A percentile compares a stretch with the other conserved stretches of the same genome.
Evolutionary conservation across 1,284 basidiomycete genomes (phyloP).

Genomic region (Leucoagaricus sp.): DNA sequence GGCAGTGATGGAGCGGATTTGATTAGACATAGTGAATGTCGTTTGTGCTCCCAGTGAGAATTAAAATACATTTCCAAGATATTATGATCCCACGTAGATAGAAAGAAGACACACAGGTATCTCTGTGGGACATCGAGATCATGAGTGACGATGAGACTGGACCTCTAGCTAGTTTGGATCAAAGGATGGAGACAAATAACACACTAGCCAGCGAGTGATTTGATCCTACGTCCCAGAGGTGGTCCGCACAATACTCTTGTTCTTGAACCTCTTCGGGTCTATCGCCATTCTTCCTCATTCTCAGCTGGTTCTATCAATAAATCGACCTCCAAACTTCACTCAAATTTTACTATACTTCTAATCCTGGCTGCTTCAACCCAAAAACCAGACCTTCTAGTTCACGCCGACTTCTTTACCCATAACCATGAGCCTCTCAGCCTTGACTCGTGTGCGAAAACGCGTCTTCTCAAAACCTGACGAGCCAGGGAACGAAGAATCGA

Average conservation of each 20-base stretch:
- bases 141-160: no score
- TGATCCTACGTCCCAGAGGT: not conserved
- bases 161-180: conserved; percentile 10
- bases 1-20: no score
- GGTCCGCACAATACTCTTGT: not conserved
- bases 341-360: no score
- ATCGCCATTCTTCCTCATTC: no score
- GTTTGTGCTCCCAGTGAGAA: no score
- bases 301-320: no score
- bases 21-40: no score
- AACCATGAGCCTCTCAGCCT: conserved; percentile 13
- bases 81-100: not conserved
- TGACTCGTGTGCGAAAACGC: conserved; percentile 15
- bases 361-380: no score
- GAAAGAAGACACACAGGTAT: not conserved
- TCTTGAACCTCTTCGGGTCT: not conserved
- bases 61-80: no score
- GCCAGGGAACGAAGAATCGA: not conserved
- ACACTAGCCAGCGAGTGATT: conserved; percentile 9
- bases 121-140: not conserved
- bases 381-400: no score
- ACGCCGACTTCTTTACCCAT: no score
- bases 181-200: conserved; percentile 13
- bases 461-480: conserved; percentile 12
- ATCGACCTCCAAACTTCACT: no score